A percentile compares a stretch with the other conserved stretches of the same genome.
phyloP scores from a whole-genome alignment of 768 basidiomycete genomes.

The Tephrocybe sp. region DNA sequence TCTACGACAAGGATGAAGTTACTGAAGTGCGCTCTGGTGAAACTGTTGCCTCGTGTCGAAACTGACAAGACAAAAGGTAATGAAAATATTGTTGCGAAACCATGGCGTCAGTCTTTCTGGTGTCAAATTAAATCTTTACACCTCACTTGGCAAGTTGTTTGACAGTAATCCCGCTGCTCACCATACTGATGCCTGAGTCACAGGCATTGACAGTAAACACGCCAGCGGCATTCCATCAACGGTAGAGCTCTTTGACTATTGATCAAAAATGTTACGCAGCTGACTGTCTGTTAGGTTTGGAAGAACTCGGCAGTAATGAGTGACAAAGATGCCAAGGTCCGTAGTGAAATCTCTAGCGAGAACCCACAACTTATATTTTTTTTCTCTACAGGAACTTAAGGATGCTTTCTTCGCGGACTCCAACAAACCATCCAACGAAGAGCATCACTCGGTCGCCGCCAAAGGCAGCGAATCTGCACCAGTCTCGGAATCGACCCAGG shows the following conservation, averaged over 20 bases:
- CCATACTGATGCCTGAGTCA: neutral
- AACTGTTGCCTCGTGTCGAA: neutral
- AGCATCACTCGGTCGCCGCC: neutral
- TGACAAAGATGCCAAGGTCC: slow-evolving; percentile 62
- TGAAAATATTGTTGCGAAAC: slow-evolving; percentile 62
- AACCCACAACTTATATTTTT: neutral
- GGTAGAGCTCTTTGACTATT: slow-evolving; percentile 31
- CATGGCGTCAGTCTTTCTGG: slow-evolving; percentile 66
- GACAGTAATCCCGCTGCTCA: no score
- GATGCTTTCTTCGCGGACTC: slow-evolving; percentile 55
- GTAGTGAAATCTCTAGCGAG: neutral
- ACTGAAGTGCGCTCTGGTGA: slow-evolving; percentile 37
- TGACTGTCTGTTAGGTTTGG: slow-evolving; percentile 49
- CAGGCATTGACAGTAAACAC: slow-evolving; percentile 76
- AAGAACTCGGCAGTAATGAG: slow-evolving; percentile 57
- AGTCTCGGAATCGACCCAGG: neutral
- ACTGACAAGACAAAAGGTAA: slow-evolving; percentile 41
- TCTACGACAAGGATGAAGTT: slow-evolving; percentile 61
- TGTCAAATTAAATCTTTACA: slow-evolving; percentile 73
- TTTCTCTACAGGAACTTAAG: slow-evolving; percentile 48
- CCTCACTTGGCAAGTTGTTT: slow-evolving; percentile 43
- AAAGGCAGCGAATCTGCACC: neutral
- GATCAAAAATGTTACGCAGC: neutral
- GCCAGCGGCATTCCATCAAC: slow-evolving; percentile 70
- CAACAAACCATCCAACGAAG: slow-evolving; percentile 21